Percentiles rank a stretch among this genome's conserved stretches.
Conservation (phyloP, 2,329 filamentous ascomycete genomes). For the Trichoderma oligosporum region DNA sequence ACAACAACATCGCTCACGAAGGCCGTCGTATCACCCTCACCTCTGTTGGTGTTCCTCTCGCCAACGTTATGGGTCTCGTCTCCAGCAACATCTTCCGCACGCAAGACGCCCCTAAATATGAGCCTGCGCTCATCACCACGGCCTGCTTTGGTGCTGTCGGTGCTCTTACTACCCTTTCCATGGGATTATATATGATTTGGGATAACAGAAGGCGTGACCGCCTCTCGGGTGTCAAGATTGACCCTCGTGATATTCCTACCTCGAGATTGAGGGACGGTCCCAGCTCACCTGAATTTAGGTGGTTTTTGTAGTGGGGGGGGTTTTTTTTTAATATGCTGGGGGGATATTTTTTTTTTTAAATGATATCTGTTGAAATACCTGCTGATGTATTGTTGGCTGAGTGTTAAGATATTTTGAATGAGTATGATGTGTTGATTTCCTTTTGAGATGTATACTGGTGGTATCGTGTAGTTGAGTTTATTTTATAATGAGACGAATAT, state of each 20-base stretch:
- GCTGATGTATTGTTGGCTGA: too few relatives aligned
- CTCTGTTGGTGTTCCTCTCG: conserved; percentile 67
- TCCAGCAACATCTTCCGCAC: conserved; percentile 64
- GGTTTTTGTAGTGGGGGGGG: conserved; percentile 39
- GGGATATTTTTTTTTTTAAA: background rate
- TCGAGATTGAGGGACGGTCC: conserved; percentile 49
- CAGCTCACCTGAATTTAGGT: conserved; percentile 45
- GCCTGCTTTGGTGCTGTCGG: conserved; percentile 62
- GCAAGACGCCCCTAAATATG: conserved; percentile 63
- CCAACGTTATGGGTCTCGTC: conserved; percentile 73
- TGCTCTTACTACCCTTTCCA: conserved; percentile 47
- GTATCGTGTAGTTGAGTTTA: conserved; percentile 4
- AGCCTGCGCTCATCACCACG: conserved; percentile 61
- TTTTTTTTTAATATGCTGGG: too few relatives aligned
- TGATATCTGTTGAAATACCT: background rate
- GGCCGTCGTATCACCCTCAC: conserved; percentile 67
- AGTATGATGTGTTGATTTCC: background rate
- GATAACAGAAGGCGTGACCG: conserved; percentile 51
- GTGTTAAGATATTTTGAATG: background rate
- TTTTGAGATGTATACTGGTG: background rate
- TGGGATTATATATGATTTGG: conserved; percentile 61
- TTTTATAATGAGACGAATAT: background rate
- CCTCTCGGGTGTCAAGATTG: conserved; percentile 47
- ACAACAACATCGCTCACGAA: conserved; percentile 79
- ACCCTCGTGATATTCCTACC: conserved; percentile 46